phyloP scores from a whole-genome alignment of 2,329 filamentous ascomycete species.

The Aspergillus caelatus region DNA sequence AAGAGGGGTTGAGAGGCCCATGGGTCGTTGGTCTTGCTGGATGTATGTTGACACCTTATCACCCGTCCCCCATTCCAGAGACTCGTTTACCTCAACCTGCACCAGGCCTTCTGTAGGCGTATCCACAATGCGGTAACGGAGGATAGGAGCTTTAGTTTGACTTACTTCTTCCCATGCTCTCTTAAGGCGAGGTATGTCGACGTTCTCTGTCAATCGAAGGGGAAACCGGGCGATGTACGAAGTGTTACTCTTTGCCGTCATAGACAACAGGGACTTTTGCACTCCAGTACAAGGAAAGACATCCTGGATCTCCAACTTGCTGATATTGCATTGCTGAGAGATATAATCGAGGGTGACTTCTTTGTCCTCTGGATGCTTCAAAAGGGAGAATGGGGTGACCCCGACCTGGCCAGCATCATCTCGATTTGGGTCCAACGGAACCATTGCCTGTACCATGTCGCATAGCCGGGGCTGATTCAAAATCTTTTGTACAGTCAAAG shows the following conservation, averaged over 20 bases:
- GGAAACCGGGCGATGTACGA: not conserved
- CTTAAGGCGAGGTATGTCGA: not conserved
- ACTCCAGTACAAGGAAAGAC: not conserved
- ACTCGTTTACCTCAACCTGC: not conserved
- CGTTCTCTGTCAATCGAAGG: not conserved
- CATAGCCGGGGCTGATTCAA: slow-evolving; percentile 1
- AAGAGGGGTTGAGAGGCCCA: not conserved
- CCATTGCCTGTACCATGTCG: not conserved
- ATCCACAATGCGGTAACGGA: not conserved
- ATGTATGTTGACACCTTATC: not conserved
- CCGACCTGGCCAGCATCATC: not conserved
- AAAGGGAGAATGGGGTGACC: not conserved
- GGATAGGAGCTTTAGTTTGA: not conserved
- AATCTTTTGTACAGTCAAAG: not conserved
- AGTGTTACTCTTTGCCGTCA: not conserved
- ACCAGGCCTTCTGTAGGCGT: not conserved
- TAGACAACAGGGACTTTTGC: not conserved
- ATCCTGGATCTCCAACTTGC: not conserved
- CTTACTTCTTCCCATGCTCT: not conserved
- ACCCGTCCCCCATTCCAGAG: not conserved
- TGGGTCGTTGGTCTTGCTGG: not conserved
- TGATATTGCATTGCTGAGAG: not conserved
- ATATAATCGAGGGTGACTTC: not conserved
- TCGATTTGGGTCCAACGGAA: not conserved
- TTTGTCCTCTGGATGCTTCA: not conserved